Percentiles rank a stretch among this genome's conserved stretches.
These are phyloP conservation scores for Pistacia atlantica DNA, from an alignment of 345 rosid genomes.

Conservation along the genomic window DNA sequence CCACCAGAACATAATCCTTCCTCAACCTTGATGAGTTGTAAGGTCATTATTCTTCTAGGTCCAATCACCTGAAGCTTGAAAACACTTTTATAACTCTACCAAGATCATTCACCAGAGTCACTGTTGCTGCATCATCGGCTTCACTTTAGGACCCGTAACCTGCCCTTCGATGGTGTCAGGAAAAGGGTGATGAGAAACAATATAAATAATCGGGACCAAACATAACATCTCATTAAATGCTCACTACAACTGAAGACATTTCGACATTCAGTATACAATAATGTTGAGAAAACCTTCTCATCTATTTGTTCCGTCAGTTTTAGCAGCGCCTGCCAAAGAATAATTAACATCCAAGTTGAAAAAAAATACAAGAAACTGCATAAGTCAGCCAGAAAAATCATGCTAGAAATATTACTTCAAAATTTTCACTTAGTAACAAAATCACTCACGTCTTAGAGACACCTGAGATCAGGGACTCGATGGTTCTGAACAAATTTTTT, in stretches of 20 bases:
- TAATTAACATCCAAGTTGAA: not conserved
- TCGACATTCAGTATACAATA: not conserved
- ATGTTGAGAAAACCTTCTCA: too few species aligned
- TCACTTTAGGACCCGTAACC: slow-evolving; percentile 97
- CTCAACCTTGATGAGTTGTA: slow-evolving; percentile 60
- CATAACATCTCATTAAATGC: not conserved
- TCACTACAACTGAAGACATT: not conserved
- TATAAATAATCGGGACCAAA: not conserved
- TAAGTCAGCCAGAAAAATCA: not conserved
- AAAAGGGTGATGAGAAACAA: slow-evolving; percentile 2
- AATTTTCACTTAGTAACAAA: slow-evolving; percentile 68
- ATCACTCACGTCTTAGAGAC: slow-evolving; percentile 88
- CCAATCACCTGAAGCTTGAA: slow-evolving; percentile 92
- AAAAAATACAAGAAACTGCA: not conserved
- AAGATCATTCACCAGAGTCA: slow-evolving; percentile 71
- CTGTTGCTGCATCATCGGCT: slow-evolving; percentile 89
- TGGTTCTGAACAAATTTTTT: slow-evolving; percentile 82
- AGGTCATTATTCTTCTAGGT: slow-evolving; percentile 64
- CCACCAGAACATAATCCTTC: slow-evolving; percentile 87
- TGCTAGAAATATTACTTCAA: not conserved
- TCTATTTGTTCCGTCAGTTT: too few species aligned
- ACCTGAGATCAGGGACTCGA: slow-evolving; percentile 33
- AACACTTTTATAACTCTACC: slow-evolving; percentile 82
- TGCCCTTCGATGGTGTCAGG: slow-evolving; percentile 46
- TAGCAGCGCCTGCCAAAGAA: too few species aligned